Percentiles rank a stretch among this genome's conserved stretches.
These are phyloP conservation scores for Pyricularia sp. DNA, from an alignment of 2,329 filamentous ascomycete species.

Conservation along the genomic window DNA sequence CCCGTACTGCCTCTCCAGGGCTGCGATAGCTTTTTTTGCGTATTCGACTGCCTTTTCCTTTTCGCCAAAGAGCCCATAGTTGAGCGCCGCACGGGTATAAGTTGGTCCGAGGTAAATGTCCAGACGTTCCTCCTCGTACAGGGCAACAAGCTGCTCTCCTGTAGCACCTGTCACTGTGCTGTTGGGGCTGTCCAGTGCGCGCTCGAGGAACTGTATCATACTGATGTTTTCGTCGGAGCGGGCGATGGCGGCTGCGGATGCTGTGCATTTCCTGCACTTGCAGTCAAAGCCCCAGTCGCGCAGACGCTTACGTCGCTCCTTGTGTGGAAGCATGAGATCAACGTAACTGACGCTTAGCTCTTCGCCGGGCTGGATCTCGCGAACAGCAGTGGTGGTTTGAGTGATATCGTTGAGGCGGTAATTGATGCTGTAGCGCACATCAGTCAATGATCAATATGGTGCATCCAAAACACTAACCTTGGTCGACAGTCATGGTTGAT, in stretches of 20 bases:
- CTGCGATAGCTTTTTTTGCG: slow-evolving; percentile 18
- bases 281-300: slow-evolving; percentile 23
- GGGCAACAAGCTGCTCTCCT: slow-evolving; percentile 14
- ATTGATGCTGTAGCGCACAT: slow-evolving; percentile 14
- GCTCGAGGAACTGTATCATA: slow-evolving; percentile 16
- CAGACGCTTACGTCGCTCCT: slow-evolving; percentile 18
- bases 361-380: slow-evolving; percentile 21
- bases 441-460: slow-evolving; percentile 1
- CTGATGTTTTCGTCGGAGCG: slow-evolving; percentile 20
- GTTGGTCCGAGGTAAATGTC: slow-evolving; percentile 20
- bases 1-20: slow-evolving; percentile 19
- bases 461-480: slow-evolving; percentile 17
- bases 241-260: slow-evolving; percentile 7
- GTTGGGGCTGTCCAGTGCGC: slow-evolving; percentile 12
- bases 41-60: slow-evolving; percentile 17
- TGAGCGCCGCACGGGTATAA: slow-evolving; percentile 24
- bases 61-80: slow-evolving; percentile 22
- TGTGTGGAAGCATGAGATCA: slow-evolving; percentile 13
- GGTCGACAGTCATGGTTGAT: slow-evolving; percentile 28
- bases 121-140: slow-evolving; percentile 21
- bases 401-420: slow-evolving; percentile 21
- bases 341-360: slow-evolving; percentile 25
- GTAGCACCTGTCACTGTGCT: slow-evolving; percentile 15
- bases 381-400: slow-evolving; percentile 22
- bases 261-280: slow-evolving; percentile 18